A percentile compares a stretch with the other conserved stretches of the same genome.
Conservation (phyloP, 2,329 filamentous ascomycete species). For the Cercospora sojina region DNA sequence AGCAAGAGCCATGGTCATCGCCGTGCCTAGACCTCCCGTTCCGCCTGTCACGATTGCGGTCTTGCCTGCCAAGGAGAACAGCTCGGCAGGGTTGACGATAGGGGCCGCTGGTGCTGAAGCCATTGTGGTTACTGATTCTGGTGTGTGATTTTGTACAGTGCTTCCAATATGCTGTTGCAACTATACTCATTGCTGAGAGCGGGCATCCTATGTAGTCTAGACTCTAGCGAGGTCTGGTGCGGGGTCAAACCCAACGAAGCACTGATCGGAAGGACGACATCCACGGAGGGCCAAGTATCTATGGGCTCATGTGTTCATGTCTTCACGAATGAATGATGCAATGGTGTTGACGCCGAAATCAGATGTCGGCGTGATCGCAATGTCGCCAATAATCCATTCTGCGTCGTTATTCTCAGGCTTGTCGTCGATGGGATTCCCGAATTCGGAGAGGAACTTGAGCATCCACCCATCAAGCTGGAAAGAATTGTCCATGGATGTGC, state of each 20-base stretch:
- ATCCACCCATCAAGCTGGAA: slow-evolving; percentile 17
- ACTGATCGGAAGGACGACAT: neutral
- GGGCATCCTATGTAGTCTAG: neutral
- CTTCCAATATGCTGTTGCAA: neutral
- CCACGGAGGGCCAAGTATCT: neutral
- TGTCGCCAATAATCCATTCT: slow-evolving; percentile 12
- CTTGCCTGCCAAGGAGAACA: slow-evolving; percentile 28
- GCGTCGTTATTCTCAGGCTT: neutral
- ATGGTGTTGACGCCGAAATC: slow-evolving; percentile 8
- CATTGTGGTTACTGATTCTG: neutral
- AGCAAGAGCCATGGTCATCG: slow-evolving; percentile 40
- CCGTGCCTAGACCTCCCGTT: slow-evolving; percentile 26
- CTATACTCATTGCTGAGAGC: neutral
- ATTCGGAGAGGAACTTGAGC: slow-evolving; percentile 13
- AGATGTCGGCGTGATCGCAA: slow-evolving; percentile 12
- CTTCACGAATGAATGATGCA: neutral
- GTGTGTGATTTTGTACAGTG: neutral
- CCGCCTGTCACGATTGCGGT: slow-evolving; percentile 28
- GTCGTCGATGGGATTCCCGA: slow-evolving; percentile 12
- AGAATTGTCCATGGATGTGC: slow-evolving; percentile 14
- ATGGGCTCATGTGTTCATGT: neutral
- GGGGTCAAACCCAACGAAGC: slow-evolving; percentile 1
- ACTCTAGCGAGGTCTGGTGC: slow-evolving; percentile 3
- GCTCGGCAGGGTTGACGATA: slow-evolving; percentile 18
- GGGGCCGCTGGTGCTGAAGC: slow-evolving; percentile 15